phyloP scores from a whole-genome alignment of 2,329 filamentous ascomycete species.

The Trematosphaeria pertusa region DNA sequence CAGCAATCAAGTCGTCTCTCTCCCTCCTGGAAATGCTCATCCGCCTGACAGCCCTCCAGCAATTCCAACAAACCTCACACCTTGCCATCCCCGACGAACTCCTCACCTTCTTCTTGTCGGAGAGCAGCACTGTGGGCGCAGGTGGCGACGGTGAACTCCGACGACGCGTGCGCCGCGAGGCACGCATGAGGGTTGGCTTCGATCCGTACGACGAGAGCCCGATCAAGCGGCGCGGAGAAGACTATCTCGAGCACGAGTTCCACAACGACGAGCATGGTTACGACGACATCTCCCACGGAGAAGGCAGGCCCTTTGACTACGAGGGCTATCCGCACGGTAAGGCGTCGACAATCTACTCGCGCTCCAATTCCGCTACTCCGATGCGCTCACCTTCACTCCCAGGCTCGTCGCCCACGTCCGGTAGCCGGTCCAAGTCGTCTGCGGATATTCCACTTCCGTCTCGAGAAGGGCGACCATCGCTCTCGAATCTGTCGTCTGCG shows the following conservation, averaged over 20 bases:
- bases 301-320: slow-evolving; percentile 33
- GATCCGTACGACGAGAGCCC: slow-evolving; percentile 76
- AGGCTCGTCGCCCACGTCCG: slow-evolving; percentile 17
- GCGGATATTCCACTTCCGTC: slow-evolving; percentile 28
- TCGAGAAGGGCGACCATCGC: slow-evolving; percentile 8
- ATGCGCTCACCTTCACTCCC: slow-evolving; percentile 19
- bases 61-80: slow-evolving; percentile 89
- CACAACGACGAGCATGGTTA: slow-evolving; percentile 18
- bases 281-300: slow-evolving; percentile 11
- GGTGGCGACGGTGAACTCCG: slow-evolving; percentile 68
- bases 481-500: slow-evolving; percentile 29
- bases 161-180: slow-evolving; percentile 65
- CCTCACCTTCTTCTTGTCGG: slow-evolving; percentile 83
- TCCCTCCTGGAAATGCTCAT: slow-evolving; percentile 90
- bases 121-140: slow-evolving; percentile 70
- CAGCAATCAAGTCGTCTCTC: slow-evolving; percentile 68
- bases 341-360: slow-evolving; percentile 23
- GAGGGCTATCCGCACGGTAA: slow-evolving; percentile 35
- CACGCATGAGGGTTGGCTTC: slow-evolving; percentile 69
- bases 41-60: slow-evolving; percentile 83
- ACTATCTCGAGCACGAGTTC: slow-evolving; percentile 62
- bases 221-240: slow-evolving; percentile 69
- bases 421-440: slow-evolving; percentile 16
- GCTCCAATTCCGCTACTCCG: slow-evolving; percentile 27
- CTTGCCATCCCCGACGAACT: slow-evolving; percentile 90